Evolutionary conservation across 257 asterid genomes (phyloP).

Genomic region (Leptodermis oblonga): DNA sequence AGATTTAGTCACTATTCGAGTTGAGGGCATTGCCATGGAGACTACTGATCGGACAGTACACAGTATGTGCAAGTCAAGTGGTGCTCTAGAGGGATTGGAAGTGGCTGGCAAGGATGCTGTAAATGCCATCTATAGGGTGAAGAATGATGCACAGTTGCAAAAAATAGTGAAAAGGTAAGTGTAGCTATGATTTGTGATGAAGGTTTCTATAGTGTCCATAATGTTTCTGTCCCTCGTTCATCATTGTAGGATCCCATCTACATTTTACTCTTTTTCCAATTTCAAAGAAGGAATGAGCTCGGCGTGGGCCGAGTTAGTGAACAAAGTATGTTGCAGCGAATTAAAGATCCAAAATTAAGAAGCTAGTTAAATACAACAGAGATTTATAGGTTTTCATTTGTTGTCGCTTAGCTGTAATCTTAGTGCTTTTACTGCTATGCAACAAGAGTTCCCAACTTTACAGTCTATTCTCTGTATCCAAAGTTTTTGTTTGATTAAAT

Average conservation of each 20-base stretch:
- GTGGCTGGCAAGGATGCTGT: slow-evolving; percentile 32
- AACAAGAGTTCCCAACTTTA: background rate
- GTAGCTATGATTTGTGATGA: slow-evolving; percentile 3
- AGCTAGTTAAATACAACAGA: background rate
- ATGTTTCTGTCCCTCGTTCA: background rate
- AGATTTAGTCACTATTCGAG: slow-evolving; percentile 34
- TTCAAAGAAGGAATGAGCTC: background rate
- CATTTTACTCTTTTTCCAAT: background rate
- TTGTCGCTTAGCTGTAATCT: background rate
- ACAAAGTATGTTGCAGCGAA: background rate
- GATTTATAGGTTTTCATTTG: background rate
- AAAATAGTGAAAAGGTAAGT: slow-evolving; percentile 33
- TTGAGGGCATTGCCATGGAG: slow-evolving; percentile 32
- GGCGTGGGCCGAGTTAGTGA: background rate
- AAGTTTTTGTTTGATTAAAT: background rate
- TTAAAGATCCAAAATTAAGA: background rate
- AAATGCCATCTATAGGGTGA: slow-evolving; percentile 43
- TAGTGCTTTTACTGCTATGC: background rate
- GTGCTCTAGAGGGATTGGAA: slow-evolving; percentile 44
- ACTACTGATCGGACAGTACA: slow-evolving; percentile 32
- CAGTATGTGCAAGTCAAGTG: slow-evolving; percentile 35
- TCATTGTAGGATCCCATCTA: slow-evolving; percentile 4
- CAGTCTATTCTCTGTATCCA: background rate
- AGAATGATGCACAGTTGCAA: slow-evolving; percentile 16
- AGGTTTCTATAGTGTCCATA: background rate